Percentiles rank a stretch among this genome's conserved stretches.
Conservation (phyloP, 2,329 filamentous ascomycete genomes). For the Paecilomyces formosus region DNA sequence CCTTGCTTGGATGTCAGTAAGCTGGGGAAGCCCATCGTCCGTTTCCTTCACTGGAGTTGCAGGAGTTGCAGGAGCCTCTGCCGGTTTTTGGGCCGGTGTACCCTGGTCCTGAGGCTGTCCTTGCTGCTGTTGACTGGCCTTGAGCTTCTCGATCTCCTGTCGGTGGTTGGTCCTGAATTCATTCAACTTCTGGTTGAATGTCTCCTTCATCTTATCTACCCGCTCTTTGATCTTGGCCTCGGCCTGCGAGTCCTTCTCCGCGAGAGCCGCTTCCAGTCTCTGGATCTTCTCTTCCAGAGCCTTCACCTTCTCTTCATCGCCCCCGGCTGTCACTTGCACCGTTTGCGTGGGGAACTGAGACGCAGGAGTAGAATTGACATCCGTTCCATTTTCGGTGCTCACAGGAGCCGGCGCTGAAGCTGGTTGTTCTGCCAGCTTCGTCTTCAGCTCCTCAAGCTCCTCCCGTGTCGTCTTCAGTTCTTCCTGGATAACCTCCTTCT, state of each 20-base stretch:
- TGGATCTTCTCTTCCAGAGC: constrained; percentile 55
- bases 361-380: constrained; percentile 18
- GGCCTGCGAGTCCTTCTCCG: constrained; percentile 44
- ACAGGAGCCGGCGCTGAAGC: constrained; percentile 27
- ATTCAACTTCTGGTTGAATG: constrained; percentile 60
- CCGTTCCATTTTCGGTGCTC: constrained; percentile 46
- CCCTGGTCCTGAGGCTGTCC: constrained; percentile 20
- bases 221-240: constrained; percentile 43
- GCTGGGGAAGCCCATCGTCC: constrained; percentile 29
- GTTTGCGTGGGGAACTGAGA: constrained; percentile 5
- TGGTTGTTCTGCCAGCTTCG: constrained; percentile 48
- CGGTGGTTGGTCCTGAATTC: constrained; percentile 46
- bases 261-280: constrained; percentile 44
- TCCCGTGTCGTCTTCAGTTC: constrained; percentile 57
- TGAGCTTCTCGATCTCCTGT: constrained; percentile 43
- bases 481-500: constrained; percentile 62
- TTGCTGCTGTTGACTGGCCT: constrained; percentile 37
- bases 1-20: constrained; percentile 44
- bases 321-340: constrained; percentile 11
- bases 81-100: constrained; percentile 14
- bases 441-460: constrained; percentile 44
- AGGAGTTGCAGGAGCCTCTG: constrained; percentile 12
- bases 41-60: constrained; percentile 21
- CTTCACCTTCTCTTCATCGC: constrained; percentile 51
- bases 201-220: constrained; percentile 56